These are phyloP conservation scores for Blastocystis sp. DNA, from an alignment of 352 stramenopile genomes.

Conservation along the genomic window DNA sequence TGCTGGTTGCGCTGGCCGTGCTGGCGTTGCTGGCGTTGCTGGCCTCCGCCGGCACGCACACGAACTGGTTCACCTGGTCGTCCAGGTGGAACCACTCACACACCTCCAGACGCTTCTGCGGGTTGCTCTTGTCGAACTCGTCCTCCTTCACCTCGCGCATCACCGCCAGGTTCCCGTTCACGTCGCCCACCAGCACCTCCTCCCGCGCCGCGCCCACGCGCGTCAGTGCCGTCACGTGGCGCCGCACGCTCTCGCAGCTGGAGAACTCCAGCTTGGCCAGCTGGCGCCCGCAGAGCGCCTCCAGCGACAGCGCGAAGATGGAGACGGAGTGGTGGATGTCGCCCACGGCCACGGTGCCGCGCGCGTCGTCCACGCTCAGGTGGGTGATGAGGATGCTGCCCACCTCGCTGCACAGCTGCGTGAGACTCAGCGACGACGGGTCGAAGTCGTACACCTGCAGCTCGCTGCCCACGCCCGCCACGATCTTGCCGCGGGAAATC, in stretches of 20 bases:
- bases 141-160: conserved; percentile 15
- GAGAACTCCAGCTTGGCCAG: conserved; percentile 10
- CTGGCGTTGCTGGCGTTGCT: neutral
- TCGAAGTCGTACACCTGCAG: conserved; percentile 46
- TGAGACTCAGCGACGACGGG: neutral
- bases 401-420: neutral
- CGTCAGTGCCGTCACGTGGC: conserved; percentile 28
- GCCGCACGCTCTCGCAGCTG: neutral
- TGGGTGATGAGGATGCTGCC: conserved; percentile 6
- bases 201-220: neutral
- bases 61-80: conserved; percentile 58
- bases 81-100: conserved; percentile 47
- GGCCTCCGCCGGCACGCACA: neutral
- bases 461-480: conserved; percentile 34
- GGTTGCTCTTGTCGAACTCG: conserved; percentile 42
- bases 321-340: conserved; percentile 25
- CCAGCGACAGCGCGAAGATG: conserved; percentile 16
- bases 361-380: neutral
- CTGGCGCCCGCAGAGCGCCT: neutral
- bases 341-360: neutral
- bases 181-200: conserved; percentile 28
- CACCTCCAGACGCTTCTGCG: conserved; percentile 6
- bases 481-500: neutral
- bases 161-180: conserved; percentile 31
- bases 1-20: neutral